Conservation (phyloP, 108 stramenopile genomes). For the Skeletonema costatum region DNA sequence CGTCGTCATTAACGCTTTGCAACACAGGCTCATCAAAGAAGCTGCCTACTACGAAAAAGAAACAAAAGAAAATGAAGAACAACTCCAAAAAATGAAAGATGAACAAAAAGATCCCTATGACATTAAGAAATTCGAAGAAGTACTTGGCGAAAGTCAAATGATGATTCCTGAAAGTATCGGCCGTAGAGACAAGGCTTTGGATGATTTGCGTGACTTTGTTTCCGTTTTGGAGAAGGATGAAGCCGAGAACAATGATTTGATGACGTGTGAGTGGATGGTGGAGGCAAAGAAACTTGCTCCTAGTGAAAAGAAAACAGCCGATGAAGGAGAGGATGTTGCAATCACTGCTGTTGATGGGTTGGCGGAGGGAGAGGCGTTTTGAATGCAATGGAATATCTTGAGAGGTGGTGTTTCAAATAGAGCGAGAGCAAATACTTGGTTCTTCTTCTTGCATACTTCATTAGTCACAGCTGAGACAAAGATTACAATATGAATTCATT, state of each 20-base stretch:
- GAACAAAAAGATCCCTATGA: conserved; percentile 72
- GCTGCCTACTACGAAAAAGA: conserved; percentile 74
- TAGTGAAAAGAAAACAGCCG: not conserved
- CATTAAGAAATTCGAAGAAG: conserved; percentile 86
- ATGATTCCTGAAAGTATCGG: conserved; percentile 79
- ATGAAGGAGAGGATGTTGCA: conserved; percentile 17
- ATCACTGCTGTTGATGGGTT: conserved; percentile 30
- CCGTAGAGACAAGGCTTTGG: conserved; percentile 59
- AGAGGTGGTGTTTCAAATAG: not conserved
- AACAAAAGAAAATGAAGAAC: conserved; percentile 69
- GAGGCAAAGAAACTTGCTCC: conserved; percentile 31
- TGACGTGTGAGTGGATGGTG: conserved; percentile 36
- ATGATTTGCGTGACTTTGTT: conserved; percentile 64
- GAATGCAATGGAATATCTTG: not conserved
- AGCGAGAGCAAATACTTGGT: not conserved
- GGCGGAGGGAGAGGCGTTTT: conserved; percentile 44
- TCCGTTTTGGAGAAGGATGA: conserved; percentile 25
- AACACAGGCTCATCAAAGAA: conserved; percentile 70
- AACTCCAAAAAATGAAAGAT: conserved; percentile 72
- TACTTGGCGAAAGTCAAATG: conserved; percentile 81
- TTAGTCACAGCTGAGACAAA: not conserved
- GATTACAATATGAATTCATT: not conserved
- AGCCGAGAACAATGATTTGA: conserved; percentile 14
- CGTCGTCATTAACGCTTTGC: not conserved
- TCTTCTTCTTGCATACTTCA: not conserved